Base-by-base conservation (phyloP, 768 basidiomycete species). In the Scleroderma bovista region DNA sequence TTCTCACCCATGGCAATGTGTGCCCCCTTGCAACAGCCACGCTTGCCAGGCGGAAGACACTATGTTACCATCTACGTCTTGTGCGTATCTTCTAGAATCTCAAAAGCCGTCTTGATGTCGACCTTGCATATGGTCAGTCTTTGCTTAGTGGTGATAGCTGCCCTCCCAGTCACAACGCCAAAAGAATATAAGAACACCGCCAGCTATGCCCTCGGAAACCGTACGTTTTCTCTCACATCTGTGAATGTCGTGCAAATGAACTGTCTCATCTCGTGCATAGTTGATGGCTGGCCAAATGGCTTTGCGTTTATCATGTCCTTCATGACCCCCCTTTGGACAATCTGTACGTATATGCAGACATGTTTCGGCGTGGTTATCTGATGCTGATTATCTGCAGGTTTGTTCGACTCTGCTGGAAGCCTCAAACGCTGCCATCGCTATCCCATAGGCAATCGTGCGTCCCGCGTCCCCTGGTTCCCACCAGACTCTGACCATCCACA, bases 31-130 rank as follows among this genome's bases (percentile, higher is more conserved):
- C 79, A 15, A 87, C 87, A 2, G 62, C 71, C 9, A 45, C 83
- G 26, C 71, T 91, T 16, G 88, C 88, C 1, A 73, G 86, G 24
- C 58, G 89, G 13, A 88, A 91, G 61, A 81, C 75, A 17, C 64
- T 90, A 85, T 56, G 78, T 88, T 19, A 55, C 78, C n/a, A 70
- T 90, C 37, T 89, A 90, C 59, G 17, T 69, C 69, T 86, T 62
- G 78, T 87, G 49, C 33, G 72, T 48, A 16, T 48, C 38, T 38
- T 15, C 37, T 6, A n/a, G n/a, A n/a, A n/a, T n/a, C 26, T 29
- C 5, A 29, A 29, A 29, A 29, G 26, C 26, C 9, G 9, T 29
- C 26, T 29, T 29, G 26, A 13, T 16, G 29, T 23, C 32, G 24
- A 10, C 36, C n/a, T n/a, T n/a, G n/a, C n/a, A n/a, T n/a, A n/a